phyloP scores from a whole-genome alignment of 1,139 yeast species.

The Ogataea hybrid region DNA sequence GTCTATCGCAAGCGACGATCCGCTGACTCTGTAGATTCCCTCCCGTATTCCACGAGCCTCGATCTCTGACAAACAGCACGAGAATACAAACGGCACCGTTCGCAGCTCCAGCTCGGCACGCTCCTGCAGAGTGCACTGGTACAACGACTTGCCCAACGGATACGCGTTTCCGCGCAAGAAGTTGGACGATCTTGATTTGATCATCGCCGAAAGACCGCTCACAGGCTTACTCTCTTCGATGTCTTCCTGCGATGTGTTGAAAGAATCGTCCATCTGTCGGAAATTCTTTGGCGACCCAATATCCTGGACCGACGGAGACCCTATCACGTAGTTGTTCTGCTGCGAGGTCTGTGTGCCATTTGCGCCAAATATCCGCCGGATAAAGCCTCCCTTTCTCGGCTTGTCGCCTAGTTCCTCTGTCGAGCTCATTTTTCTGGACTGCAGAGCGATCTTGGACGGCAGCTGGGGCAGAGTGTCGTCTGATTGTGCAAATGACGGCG shows the following conservation, averaged over 20 bases:
- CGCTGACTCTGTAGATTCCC: conserved; percentile 90
- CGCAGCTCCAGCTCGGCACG: conserved; percentile 61
- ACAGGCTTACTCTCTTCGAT: conserved; percentile 10
- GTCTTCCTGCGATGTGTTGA: conserved; percentile 15
- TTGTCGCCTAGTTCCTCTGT: conserved; percentile 15
- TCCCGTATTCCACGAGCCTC: conserved; percentile 74
- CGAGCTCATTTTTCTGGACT: conserved; percentile 6
- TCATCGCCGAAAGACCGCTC: conserved; percentile 28
- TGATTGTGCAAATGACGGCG: conserved; percentile 11
- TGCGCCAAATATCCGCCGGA: conserved; percentile 30
- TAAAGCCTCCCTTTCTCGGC: conserved; percentile 26
- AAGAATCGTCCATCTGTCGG: conserved; percentile 27
- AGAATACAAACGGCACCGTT: conserved; percentile 65
- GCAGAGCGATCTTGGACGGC: background rate
- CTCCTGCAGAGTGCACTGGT: conserved; percentile 51
- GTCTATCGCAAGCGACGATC: conserved; percentile 76
- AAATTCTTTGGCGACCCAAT: conserved; percentile 32
- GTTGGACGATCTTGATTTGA: conserved; percentile 50
- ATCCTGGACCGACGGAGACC: conserved; percentile 19
- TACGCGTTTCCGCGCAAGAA: conserved; percentile 30
- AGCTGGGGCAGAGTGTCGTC: conserved; percentile 9
- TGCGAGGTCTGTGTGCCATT: conserved; percentile 5
- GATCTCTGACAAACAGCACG: conserved; percentile 74
- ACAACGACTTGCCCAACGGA: conserved; percentile 31
- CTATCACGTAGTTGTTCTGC: background rate